Evolutionary conservation across 148 eudicot species (phyloP).

Genomic region (Vaccinium darrowii): DNA sequence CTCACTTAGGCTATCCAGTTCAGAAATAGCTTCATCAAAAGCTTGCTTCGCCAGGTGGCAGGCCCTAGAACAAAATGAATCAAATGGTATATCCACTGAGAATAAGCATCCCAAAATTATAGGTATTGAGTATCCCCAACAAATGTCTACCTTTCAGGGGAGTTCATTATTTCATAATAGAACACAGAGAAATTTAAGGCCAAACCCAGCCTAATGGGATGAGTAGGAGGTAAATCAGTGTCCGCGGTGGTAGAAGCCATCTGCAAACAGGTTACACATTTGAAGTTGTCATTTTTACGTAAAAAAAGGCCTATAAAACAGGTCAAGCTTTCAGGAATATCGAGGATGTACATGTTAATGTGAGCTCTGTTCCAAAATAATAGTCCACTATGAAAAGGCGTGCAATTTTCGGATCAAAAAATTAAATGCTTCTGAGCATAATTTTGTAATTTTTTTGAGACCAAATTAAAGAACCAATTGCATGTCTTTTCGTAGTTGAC

Average conservation of each 20-base stretch:
- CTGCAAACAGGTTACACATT: constrained; percentile 12
- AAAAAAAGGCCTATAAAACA: background rate
- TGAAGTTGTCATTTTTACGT: background rate
- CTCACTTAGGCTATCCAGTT: constrained; percentile 37
- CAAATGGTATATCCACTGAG: background rate
- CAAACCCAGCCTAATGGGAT: constrained; percentile 38
- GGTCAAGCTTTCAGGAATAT: background rate
- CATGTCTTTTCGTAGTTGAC: too few relatives aligned
- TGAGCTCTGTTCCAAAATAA: background rate
- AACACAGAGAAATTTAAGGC: constrained; percentile 37
- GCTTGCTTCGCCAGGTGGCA: constrained; percentile 44
- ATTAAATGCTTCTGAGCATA: too few relatives aligned
- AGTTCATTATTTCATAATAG: constrained; percentile 41
- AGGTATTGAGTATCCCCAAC: background rate
- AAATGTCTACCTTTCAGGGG: constrained; percentile 34
- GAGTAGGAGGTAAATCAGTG: constrained; percentile 35
- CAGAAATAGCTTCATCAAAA: constrained; percentile 40
- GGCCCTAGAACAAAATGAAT: constrained; percentile 22
- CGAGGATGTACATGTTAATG: background rate
- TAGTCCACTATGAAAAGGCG: too few relatives aligned
- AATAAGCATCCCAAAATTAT: background rate
- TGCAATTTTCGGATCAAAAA: too few relatives aligned
- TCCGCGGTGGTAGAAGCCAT: constrained; percentile 32
- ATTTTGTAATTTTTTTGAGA: too few relatives aligned
- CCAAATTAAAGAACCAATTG: too few relatives aligned